Conservation (phyloP, 805 yeast genomes). For the Saturnispora bothae region DNA sequence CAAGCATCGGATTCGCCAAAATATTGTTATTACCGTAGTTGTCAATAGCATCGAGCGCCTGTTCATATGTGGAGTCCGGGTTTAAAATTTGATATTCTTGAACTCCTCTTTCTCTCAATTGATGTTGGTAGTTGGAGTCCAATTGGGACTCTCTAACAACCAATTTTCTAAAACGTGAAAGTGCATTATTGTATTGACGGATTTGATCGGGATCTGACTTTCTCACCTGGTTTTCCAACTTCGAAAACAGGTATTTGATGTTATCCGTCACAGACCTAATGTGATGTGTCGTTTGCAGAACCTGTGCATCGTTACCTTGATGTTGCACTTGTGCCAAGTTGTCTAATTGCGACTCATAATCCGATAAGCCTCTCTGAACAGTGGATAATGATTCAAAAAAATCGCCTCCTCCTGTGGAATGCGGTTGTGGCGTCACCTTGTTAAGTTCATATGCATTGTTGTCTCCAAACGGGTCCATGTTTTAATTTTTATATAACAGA, state of each 20-base stretch:
- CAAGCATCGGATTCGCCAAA: conserved; percentile 72
- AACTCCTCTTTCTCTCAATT: conserved; percentile 42
- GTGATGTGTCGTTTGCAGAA: conserved; percentile 2
- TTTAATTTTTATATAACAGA: too few species aligned
- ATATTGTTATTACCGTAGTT: conserved; percentile 75
- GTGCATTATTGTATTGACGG: conserved; percentile 70
- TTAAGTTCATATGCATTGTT: conserved; percentile 4
- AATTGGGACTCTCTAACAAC: conserved; percentile 73
- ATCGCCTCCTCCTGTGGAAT: background rate
- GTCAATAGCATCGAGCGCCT: conserved; percentile 70
- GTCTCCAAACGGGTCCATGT: conserved; percentile 8
- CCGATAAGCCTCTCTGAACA: conserved; percentile 2
- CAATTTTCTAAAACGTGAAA: conserved; percentile 69
- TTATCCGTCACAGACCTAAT: conserved; percentile 7
- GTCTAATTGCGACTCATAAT: conserved; percentile 6
- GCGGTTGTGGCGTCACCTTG: background rate
- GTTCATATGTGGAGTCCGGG: conserved; percentile 70
- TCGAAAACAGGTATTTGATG: conserved; percentile 61
- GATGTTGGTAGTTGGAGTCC: conserved; percentile 68
- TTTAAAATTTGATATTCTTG: conserved; percentile 78
- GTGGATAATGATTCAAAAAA: conserved; percentile 4
- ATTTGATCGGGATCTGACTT: conserved; percentile 59
- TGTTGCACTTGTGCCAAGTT: conserved; percentile 6
- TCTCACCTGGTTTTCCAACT: conserved; percentile 53
- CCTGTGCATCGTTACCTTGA: background rate